Evolutionary conservation across 805 yeast species (phyloP).

Genomic region (Kodamaea kakaduensis): DNA sequence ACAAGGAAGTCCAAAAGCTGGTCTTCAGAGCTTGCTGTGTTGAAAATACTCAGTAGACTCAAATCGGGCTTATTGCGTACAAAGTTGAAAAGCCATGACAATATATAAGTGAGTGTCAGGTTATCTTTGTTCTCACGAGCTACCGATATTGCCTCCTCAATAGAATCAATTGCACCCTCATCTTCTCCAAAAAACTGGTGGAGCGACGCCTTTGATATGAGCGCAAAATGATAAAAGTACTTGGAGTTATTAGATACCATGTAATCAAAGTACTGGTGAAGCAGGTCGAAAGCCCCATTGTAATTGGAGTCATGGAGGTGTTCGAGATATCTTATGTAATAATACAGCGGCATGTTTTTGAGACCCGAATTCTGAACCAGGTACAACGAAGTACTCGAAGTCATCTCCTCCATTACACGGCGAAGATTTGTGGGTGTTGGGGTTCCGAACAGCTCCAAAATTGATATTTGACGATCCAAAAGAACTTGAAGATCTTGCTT

Average conservation of each 20-base stretch:
- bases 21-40: constrained; percentile 47
- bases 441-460: constrained; percentile 50
- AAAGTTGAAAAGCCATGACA: constrained; percentile 72
- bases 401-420: constrained; percentile 42
- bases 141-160: constrained; percentile 81
- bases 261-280: constrained; percentile 67
- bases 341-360: constrained; percentile 35
- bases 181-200: constrained; percentile 66
- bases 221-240: constrained; percentile 70
- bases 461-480: constrained; percentile 49
- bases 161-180: constrained; percentile 68
- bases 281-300: constrained; percentile 48
- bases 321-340: constrained; percentile 60
- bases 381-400: constrained; percentile 38
- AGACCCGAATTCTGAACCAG: constrained; percentile 30
- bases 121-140: constrained; percentile 83
- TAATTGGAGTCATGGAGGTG: constrained; percentile 57
- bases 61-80: constrained; percentile 63
- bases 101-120: constrained; percentile 63
- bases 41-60: constrained; percentile 43
- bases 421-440: constrained; percentile 44
- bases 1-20: constrained; percentile 64
- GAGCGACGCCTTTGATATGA: constrained; percentile 65
- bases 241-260: constrained; percentile 65
- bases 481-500: constrained; percentile 48